phyloP scores from a whole-genome alignment of 129 eudicot genomes.

The Rutidosis leptorrhynchoides region DNA sequence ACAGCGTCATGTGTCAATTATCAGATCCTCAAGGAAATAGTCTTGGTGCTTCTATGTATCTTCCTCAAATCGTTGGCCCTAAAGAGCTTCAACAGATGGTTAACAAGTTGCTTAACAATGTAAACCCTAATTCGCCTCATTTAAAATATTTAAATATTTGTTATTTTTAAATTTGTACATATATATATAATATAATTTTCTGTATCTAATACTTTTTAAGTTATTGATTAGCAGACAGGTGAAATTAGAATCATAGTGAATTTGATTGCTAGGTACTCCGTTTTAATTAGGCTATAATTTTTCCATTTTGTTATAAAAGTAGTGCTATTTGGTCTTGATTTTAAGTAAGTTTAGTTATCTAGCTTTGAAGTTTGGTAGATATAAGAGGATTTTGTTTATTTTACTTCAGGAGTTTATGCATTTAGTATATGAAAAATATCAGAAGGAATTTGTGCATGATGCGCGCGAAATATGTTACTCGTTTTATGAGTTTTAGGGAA shows the following conservation, averaged over 20 bases:
- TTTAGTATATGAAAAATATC: background rate
- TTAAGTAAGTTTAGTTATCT: background rate
- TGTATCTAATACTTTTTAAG: background rate
- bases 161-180: background rate
- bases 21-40: constrained; percentile 81
- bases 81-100: constrained; percentile 93
- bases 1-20: constrained; percentile 81
- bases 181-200: background rate
- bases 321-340: background rate
- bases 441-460: background rate
- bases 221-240: background rate
- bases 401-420: background rate
- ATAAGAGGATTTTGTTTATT: background rate
- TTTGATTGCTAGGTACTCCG: background rate
- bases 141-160: background rate
- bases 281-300: no score
- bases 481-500: background rate
- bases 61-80: constrained; percentile 85
- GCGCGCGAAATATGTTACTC: background rate
- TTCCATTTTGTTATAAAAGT: no score
- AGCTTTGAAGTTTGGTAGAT: background rate
- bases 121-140: constrained; percentile 14
- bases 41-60: constrained; percentile 75
- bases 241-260: background rate
- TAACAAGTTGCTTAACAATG: constrained; percentile 67